phyloP scores from a whole-genome alignment of 2,329 filamentous ascomycete genomes.

The Colletotrichum kahawae region DNA sequence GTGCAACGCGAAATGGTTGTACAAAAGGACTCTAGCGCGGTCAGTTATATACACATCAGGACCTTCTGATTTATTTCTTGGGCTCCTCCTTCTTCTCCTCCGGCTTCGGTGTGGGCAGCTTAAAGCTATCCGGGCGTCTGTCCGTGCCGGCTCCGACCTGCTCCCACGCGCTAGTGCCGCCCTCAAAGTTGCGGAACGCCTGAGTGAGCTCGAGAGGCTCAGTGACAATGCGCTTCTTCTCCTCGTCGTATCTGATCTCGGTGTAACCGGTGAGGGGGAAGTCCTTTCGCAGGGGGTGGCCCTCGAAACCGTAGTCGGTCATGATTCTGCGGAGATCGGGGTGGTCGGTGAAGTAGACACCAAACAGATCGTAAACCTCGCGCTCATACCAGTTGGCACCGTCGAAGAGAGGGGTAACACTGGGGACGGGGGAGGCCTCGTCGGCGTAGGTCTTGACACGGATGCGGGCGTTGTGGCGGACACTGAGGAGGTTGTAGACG shows the following conservation, averaged over 20 bases:
- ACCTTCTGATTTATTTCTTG: slow-evolving; percentile 74
- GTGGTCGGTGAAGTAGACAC: slow-evolving; percentile 95
- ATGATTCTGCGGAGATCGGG: slow-evolving; percentile 96
- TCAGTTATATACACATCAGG: slow-evolving; percentile 25
- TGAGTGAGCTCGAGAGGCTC: slow-evolving; percentile 98
- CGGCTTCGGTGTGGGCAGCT: slow-evolving; percentile 92
- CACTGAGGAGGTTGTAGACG: slow-evolving; percentile 95
- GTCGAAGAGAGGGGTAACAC: slow-evolving; percentile 84
- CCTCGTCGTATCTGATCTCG: slow-evolving; percentile 96
- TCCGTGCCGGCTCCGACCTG: slow-evolving; percentile 72
- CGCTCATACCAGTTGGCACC: slow-evolving; percentile 99
- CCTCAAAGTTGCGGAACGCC: slow-evolving; percentile 98
- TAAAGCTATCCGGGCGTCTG: slow-evolving; percentile 85
- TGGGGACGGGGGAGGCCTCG: slow-evolving; percentile 91
- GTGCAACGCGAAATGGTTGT: slow-evolving; percentile 17
- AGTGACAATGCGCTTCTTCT: slow-evolving; percentile 99
- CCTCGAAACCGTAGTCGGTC: slow-evolving; percentile 99
- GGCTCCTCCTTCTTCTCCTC: slow-evolving; percentile 89
- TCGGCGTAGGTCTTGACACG: slow-evolving; percentile 99
- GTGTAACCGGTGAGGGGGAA: slow-evolving; percentile 98
- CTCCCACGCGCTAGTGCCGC: slow-evolving; percentile 76
- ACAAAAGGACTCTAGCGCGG: slow-evolving; percentile 22
- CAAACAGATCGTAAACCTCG: slow-evolving; percentile 97
- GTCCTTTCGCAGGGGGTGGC: slow-evolving; percentile 95
- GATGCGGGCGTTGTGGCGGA: slow-evolving; percentile 95